Conservation (phyloP, 2,329 filamentous ascomycete genomes). For the Aspergillus sp. region DNA sequence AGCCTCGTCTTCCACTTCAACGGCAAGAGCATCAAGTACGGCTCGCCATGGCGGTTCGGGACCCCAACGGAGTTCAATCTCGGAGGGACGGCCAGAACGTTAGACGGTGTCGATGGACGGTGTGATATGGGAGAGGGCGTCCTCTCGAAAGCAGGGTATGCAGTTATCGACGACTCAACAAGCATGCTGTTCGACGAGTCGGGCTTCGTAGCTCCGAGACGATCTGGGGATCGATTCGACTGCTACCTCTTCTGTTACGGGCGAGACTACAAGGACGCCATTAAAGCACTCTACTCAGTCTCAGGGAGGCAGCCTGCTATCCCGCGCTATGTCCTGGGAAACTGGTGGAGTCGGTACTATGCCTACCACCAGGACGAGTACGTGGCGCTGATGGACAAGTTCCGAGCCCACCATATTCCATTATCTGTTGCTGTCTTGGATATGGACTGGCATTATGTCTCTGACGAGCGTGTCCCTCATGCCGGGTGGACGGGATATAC, state of each 20-base stretch:
- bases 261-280: constrained; percentile 55
- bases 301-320: constrained; percentile 58
- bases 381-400: constrained; percentile 57
- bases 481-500: constrained; percentile 64
- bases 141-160: constrained; percentile 52
- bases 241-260: constrained; percentile 63
- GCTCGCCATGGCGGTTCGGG: constrained; percentile 55
- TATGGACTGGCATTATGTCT: constrained; percentile 66
- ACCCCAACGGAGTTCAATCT: constrained; percentile 43
- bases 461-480: constrained; percentile 45
- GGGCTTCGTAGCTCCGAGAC: constrained; percentile 54
- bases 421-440: constrained; percentile 62
- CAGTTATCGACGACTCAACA: constrained; percentile 54
- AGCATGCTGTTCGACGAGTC: constrained; percentile 58
- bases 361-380: constrained; percentile 59
- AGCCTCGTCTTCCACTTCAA: constrained; percentile 51
- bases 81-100: constrained; percentile 54
- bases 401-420: constrained; percentile 53
- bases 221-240: constrained; percentile 52
- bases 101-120: constrained; percentile 56
- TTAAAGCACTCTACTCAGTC: constrained; percentile 56
- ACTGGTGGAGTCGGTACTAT: constrained; percentile 67
- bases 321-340: constrained; percentile 60
- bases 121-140: constrained; percentile 53
- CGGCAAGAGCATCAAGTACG: constrained; percentile 43